These are phyloP conservation scores for Medicago arabica DNA, from an alignment of 306 rosid species.

Conservation along the genomic window DNA sequence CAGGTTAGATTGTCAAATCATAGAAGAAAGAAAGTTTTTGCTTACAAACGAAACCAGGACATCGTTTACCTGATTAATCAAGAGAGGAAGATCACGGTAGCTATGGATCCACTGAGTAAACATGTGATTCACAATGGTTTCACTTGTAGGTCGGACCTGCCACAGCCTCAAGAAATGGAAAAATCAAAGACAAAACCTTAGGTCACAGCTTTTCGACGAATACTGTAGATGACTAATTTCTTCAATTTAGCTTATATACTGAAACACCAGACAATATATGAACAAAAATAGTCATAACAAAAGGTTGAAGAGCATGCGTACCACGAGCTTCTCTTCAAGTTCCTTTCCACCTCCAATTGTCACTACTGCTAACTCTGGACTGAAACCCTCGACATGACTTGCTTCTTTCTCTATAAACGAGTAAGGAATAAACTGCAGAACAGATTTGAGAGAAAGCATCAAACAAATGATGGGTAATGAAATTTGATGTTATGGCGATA, in stretches of 20 bases:
- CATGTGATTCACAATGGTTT: constrained; percentile 97
- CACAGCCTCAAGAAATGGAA: constrained; percentile 86
- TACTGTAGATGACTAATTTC: constrained; percentile 22
- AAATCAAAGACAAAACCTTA: constrained; percentile 82
- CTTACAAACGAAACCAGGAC: constrained; percentile 13
- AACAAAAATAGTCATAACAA: background rate
- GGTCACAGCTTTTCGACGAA: constrained; percentile 53
- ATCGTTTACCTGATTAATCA: constrained; percentile 81
- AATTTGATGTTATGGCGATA: background rate
- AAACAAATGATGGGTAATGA: constrained; percentile 9
- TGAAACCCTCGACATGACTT: constrained; percentile 95
- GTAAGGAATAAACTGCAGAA: constrained; percentile 76
- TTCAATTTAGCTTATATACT: constrained; percentile 25
- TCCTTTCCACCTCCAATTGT: constrained; percentile 98
- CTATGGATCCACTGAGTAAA: constrained; percentile 98
- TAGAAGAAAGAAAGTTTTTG: constrained; percentile 6
- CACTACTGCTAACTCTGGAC: constrained; percentile 92
- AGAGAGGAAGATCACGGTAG: constrained; percentile 93
- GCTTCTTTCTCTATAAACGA: constrained; percentile 89
- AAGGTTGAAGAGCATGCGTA: constrained; percentile 43
- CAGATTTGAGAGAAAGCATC: constrained; percentile 19
- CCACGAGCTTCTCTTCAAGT: constrained; percentile 98
- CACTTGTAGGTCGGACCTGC: constrained; percentile 96
- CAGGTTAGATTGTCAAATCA: constrained; percentile 2
- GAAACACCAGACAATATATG: background rate